Conservation (phyloP, 1,284 basidiomycete species). For the Pterulicium gracile region DNA sequence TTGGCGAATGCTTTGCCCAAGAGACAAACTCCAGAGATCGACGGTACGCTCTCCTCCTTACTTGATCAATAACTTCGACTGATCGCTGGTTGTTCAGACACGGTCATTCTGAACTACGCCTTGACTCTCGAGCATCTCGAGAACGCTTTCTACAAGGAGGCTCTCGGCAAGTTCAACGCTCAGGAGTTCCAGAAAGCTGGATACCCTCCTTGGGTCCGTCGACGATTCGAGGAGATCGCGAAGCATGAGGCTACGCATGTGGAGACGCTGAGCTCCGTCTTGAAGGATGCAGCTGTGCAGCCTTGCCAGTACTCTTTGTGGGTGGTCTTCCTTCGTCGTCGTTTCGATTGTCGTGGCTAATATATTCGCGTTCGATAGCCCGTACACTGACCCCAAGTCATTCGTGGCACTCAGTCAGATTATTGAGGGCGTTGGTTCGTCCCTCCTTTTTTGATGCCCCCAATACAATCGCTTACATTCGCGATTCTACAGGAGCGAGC, state of each 20-base stretch:
- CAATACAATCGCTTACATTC: background rate
- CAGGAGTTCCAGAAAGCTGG: slow-evolving; percentile 43
- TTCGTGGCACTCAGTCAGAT: slow-evolving; percentile 43
- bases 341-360: background rate
- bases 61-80: background rate
- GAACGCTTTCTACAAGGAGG: slow-evolving; percentile 46
- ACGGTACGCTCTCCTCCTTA: background rate
- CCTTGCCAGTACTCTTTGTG: slow-evolving; percentile 54
- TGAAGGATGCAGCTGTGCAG: slow-evolving; percentile 40
- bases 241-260: slow-evolving; percentile 44
- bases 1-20: background rate
- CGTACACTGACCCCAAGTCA: slow-evolving; percentile 30
- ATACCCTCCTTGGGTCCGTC: slow-evolving; percentile 36
- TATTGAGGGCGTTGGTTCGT: slow-evolving; percentile 47
- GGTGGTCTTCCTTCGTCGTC: slow-evolving; percentile 14
- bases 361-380: slow-evolving; percentile 23
- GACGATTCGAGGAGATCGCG: slow-evolving; percentile 41
- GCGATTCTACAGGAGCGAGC: slow-evolving; percentile 10
- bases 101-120: slow-evolving; percentile 42
- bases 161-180: slow-evolving; percentile 32
- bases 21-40: background rate
- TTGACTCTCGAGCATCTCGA: slow-evolving; percentile 65
- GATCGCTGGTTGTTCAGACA: slow-evolving; percentile 18
- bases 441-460: slow-evolving; percentile 6
- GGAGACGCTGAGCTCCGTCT: slow-evolving; percentile 29